Evolutionary conservation across 75 land plant genomes (phyloP).

Genomic region (Pinus tabuliformis): DNA sequence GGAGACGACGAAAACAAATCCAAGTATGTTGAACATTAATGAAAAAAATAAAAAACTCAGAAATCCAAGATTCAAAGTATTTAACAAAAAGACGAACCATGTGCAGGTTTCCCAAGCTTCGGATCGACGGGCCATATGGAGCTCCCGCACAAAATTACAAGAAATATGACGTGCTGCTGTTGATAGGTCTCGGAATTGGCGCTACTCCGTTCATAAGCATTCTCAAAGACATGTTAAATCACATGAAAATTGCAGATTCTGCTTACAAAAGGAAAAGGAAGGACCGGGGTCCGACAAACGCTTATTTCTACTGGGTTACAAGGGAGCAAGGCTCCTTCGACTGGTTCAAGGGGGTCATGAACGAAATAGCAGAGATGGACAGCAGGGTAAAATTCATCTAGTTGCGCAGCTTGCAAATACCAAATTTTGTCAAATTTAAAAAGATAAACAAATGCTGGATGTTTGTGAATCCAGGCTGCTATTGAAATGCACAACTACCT

Average conservation of each 20-base stretch:
- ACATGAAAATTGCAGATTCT: constrained; percentile 16
- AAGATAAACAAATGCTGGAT: no score
- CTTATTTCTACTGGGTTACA: constrained; percentile 73
- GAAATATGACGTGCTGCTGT: constrained; percentile 58
- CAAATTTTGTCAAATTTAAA: no score
- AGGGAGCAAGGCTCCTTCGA: constrained; percentile 66
- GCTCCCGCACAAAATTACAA: constrained; percentile 69
- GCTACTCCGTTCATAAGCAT: constrained; percentile 72
- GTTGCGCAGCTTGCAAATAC: neutral
- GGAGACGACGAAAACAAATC: neutral
- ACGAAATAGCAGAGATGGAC: constrained; percentile 55
- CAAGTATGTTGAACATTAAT: neutral
- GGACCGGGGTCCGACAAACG: constrained; percentile 18
- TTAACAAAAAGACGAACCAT: no score
- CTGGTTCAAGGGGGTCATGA: constrained; percentile 65
- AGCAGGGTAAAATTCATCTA: constrained; percentile 7
- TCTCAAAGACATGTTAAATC: constrained; percentile 48
- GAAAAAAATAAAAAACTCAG: neutral
- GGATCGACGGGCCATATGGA: constrained; percentile 68
- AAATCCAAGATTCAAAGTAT: neutral
- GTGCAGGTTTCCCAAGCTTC: constrained; percentile 45
- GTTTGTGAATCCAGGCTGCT: constrained; percentile 11
- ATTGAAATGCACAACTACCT: constrained; percentile 48
- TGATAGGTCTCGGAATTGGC: constrained; percentile 67
- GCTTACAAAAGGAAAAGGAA: constrained; percentile 13